Conservation (phyloP, 2,329 filamentous ascomycete species). For the Fusarium verrucosum region DNA sequence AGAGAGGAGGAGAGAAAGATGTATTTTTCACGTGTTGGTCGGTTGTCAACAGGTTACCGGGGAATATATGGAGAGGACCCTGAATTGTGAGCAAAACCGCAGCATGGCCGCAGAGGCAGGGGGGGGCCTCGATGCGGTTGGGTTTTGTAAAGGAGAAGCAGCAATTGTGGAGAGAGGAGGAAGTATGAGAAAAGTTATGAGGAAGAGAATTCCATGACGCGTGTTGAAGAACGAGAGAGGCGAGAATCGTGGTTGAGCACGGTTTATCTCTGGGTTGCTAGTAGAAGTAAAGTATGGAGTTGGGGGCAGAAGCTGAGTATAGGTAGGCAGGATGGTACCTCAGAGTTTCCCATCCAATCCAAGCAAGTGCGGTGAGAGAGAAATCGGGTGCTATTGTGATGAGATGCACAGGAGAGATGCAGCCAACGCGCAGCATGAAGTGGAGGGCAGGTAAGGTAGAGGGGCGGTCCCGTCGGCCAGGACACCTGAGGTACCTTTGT, state of each 20-base stretch:
- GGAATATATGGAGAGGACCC: constrained; percentile 40
- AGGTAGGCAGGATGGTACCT: not conserved
- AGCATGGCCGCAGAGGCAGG: constrained; percentile 47
- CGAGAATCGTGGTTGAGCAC: constrained; percentile 44
- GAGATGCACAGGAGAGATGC: constrained; percentile 28
- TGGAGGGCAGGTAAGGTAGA: constrained; percentile 6
- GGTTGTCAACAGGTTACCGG: constrained; percentile 35
- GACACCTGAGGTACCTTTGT: constrained; percentile 4
- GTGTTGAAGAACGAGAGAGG: constrained; percentile 27
- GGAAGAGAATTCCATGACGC: constrained; percentile 34
- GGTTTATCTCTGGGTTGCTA: constrained; percentile 22
- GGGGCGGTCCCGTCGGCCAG: constrained; percentile 29
- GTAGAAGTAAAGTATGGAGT: constrained; percentile 6
- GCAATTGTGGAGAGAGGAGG: constrained; percentile 32
- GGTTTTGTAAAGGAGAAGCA: constrained; percentile 27
- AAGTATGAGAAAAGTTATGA: constrained; percentile 28
- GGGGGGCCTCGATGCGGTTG: constrained; percentile 27
- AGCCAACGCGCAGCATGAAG: constrained; percentile 10
- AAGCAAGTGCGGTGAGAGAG: constrained; percentile 35
- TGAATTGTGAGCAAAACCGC: constrained; percentile 40
- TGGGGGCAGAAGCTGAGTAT: constrained; percentile 12
- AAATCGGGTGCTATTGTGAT: constrained; percentile 32
- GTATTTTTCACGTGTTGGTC: constrained; percentile 34
- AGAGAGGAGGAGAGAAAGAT: not conserved
- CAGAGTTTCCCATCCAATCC: constrained; percentile 10